Conservation (phyloP, 169 alveolate species). For the Plasmodium inui region DNA sequence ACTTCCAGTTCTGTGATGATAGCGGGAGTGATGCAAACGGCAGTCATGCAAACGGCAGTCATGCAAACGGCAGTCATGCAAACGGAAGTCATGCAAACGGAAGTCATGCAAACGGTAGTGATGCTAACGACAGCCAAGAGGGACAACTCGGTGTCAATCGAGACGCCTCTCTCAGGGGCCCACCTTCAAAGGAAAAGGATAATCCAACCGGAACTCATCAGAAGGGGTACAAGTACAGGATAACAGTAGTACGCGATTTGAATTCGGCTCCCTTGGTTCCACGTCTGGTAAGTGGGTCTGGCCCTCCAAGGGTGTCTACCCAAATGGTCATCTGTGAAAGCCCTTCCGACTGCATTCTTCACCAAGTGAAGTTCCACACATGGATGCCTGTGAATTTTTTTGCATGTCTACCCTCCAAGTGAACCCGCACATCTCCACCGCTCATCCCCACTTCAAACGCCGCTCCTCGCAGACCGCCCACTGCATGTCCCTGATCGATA, state of each 20-base stretch:
- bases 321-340: neutral
- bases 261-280: slow-evolving; percentile 35
- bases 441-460: slow-evolving; percentile 2
- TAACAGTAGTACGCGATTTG: slow-evolving; percentile 23
- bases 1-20: neutral
- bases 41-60: neutral
- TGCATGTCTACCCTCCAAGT: neutral
- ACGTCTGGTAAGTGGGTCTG: slow-evolving; percentile 16
- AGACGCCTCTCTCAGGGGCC: neutral
- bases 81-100: neutral
- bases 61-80: neutral
- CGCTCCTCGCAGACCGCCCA: slow-evolving; percentile 72
- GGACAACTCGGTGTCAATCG: neutral
- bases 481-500: slow-evolving; percentile 78
- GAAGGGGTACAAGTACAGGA: neutral
- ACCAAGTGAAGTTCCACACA: no score
- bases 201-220: neutral
- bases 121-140: neutral
- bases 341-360: neutral
- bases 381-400: no score
- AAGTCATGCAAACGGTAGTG: neutral
- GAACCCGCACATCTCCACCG: neutral
- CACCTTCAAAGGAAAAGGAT: neutral
- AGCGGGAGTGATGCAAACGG: neutral
- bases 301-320: neutral